Percentiles rank a stretch among this genome's conserved stretches.
phyloP scores from a whole-genome alignment of 306 rosid genomes.

The Dalbergia cultrata region DNA sequence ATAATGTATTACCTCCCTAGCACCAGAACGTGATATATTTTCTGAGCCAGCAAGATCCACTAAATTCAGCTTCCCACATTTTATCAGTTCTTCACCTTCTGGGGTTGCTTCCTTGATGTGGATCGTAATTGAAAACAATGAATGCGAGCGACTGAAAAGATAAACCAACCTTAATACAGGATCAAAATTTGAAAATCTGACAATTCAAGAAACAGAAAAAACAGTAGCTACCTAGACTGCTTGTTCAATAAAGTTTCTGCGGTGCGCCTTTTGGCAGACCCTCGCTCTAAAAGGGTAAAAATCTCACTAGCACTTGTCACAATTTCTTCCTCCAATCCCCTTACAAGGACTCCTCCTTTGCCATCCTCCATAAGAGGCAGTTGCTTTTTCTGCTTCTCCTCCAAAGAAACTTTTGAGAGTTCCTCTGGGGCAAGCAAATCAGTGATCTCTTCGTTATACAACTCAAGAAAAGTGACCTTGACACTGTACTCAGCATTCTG shows the following conservation, averaged over 20 bases:
- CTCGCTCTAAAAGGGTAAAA: slow-evolving; percentile 86
- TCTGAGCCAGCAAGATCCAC: slow-evolving; percentile 99
- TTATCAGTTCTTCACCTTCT: slow-evolving; percentile 96
- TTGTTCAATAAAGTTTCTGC: slow-evolving; percentile 96
- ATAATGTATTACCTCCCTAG: slow-evolving; percentile 80
- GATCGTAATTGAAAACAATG: slow-evolving; percentile 94
- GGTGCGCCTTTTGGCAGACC: slow-evolving; percentile 94
- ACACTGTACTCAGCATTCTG: slow-evolving; percentile 95
- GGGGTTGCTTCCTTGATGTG: slow-evolving; percentile 98
- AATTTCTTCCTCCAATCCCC: slow-evolving; percentile 94
- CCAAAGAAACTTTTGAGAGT: slow-evolving; percentile 66
- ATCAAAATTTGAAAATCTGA: neutral
- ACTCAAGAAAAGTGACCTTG: slow-evolving; percentile 89
- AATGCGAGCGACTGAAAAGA: slow-evolving; percentile 91
- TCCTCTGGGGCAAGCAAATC: slow-evolving; percentile 97
- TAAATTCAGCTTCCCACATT: slow-evolving; percentile 95
- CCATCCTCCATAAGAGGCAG: slow-evolving; percentile 98
- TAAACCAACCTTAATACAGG: slow-evolving; percentile 14
- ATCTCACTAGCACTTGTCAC: slow-evolving; percentile 92
- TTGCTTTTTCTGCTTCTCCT: slow-evolving; percentile 91
- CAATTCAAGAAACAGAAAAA: slow-evolving; percentile 5
- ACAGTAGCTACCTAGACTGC: slow-evolving; percentile 78
- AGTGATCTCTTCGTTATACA: slow-evolving; percentile 93
- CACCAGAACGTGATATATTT: slow-evolving; percentile 98
- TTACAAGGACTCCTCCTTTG: slow-evolving; percentile 95